Evolutionary conservation across 2,329 filamentous ascomycete genomes (phyloP).

Genomic region (Botrytis hyacinthi): DNA sequence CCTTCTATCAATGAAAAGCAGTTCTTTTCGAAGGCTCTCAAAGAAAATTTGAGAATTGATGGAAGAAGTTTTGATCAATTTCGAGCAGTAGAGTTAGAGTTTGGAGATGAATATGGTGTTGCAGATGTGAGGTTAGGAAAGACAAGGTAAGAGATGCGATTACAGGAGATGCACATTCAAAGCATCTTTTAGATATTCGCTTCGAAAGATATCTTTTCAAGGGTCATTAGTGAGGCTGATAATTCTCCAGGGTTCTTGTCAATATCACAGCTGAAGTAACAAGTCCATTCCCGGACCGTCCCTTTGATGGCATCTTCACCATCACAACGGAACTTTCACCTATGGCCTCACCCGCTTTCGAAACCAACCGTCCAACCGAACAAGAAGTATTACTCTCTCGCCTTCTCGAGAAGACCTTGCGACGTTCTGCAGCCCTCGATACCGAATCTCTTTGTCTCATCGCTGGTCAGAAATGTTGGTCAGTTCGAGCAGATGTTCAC

Average conservation of each 20-base stretch:
- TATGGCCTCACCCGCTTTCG: constrained; percentile 88
- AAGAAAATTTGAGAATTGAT: constrained; percentile 79
- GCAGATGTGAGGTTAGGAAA: constrained; percentile 85
- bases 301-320: constrained; percentile 92
- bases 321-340: constrained; percentile 89
- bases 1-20: constrained; percentile 85
- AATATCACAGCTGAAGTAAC: constrained; percentile 87
- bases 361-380: constrained; percentile 79
- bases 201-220: neutral
- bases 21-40: constrained; percentile 80
- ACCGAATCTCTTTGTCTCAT: constrained; percentile 94
- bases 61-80: constrained; percentile 79
- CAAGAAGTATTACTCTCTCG: constrained; percentile 83
- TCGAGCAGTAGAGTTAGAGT: constrained; percentile 71
- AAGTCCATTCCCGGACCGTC: constrained; percentile 80
- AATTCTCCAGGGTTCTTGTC: constrained; percentile 64
- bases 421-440: constrained; percentile 86
- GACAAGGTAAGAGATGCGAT: constrained; percentile 63
- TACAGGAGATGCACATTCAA: neutral
- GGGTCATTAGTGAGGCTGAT: neutral
- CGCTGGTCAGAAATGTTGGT: constrained; percentile 88
- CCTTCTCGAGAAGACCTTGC: constrained; percentile 89
- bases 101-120: constrained; percentile 88
- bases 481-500: constrained; percentile 86
- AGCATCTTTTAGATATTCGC: neutral